These are phyloP conservation scores for Fraxinus americana DNA, from an alignment of 257 asterid species.

Conservation along the genomic window DNA sequence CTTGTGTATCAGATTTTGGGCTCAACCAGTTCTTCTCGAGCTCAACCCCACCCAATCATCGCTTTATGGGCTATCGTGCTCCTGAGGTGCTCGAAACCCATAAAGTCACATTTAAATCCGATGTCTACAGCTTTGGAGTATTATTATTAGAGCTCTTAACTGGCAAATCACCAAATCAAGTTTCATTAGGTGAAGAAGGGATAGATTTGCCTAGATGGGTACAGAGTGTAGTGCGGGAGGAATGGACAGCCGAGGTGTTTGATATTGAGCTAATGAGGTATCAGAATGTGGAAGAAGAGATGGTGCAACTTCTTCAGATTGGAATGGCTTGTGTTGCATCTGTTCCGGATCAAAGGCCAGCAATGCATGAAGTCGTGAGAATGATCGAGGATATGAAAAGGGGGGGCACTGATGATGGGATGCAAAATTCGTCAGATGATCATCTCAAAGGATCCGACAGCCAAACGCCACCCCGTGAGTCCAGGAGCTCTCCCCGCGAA, in stretches of 20 bases:
- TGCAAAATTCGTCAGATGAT: slow-evolving; percentile 63
- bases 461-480: slow-evolving; percentile 77
- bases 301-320: slow-evolving; percentile 95
- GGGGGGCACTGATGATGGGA: slow-evolving; percentile 70
- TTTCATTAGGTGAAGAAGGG: slow-evolving; percentile 92
- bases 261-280: slow-evolving; percentile 94
- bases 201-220: slow-evolving; percentile 97
- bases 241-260: slow-evolving; percentile 98
- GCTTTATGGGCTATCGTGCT: slow-evolving; percentile 86
- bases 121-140: slow-evolving; percentile 90
- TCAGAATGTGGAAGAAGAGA: slow-evolving; percentile 93
- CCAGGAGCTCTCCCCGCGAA: slow-evolving; percentile 65
- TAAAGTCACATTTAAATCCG: slow-evolving; percentile 74
- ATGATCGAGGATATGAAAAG: slow-evolving; percentile 86
- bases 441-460: slow-evolving; percentile 58
- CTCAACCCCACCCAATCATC: slow-evolving; percentile 69
- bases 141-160: slow-evolving; percentile 76
- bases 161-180: slow-evolving; percentile 95
- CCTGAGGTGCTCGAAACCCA: slow-evolving; percentile 91
- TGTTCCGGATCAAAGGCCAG: slow-evolving; percentile 83
- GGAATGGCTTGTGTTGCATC: slow-evolving; percentile 90
- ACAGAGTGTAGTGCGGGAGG: slow-evolving; percentile 93
- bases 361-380: slow-evolving; percentile 68
- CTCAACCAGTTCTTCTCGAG: slow-evolving; percentile 72
- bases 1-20: slow-evolving; percentile 79